Conservation (phyloP, 495 filamentous ascomycete genomes). For the Cairneyella variabilis region DNA sequence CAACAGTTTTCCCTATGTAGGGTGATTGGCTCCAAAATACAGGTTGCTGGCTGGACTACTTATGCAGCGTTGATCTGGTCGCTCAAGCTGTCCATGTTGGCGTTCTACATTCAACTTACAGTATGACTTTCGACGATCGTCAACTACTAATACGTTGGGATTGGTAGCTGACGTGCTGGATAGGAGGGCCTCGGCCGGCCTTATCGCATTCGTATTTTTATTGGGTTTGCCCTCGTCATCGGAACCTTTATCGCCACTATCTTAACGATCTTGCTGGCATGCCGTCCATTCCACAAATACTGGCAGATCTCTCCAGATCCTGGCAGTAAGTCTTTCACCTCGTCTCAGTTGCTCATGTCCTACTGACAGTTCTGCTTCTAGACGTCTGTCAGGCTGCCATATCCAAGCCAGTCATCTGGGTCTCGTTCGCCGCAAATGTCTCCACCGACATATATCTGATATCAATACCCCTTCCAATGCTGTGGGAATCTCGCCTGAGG, state of each 20-base stretch:
- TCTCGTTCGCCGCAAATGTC: conserved; percentile 45
- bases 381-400: conserved; percentile 48
- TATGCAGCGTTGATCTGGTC: conserved; percentile 56
- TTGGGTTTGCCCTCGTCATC: conserved; percentile 49
- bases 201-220: conserved; percentile 45
- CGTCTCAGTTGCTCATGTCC: background rate
- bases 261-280: conserved; percentile 49
- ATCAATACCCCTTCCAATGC: conserved; percentile 49
- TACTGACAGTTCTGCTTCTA: conserved; percentile 18
- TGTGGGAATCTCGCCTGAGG: conserved; percentile 43
- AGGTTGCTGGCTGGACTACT: conserved; percentile 54
- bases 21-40: conserved; percentile 55
- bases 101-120: conserved; percentile 59
- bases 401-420: conserved; percentile 38
- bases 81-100: conserved; percentile 54
- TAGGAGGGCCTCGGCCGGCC: conserved; percentile 40
- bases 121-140: conserved; percentile 30
- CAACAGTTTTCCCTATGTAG: conserved; percentile 30
- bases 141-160: background rate
- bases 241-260: conserved; percentile 51
- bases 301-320: conserved; percentile 57
- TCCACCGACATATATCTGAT: conserved; percentile 51
- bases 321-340: conserved; percentile 37
- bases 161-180: conserved; percentile 10
- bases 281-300: conserved; percentile 44